A percentile compares a stretch with the other conserved stretches of the same genome.
phyloP scores from a whole-genome alignment of 768 basidiomycete species.

The Tylopilus plumbeoviolaceoides region DNA sequence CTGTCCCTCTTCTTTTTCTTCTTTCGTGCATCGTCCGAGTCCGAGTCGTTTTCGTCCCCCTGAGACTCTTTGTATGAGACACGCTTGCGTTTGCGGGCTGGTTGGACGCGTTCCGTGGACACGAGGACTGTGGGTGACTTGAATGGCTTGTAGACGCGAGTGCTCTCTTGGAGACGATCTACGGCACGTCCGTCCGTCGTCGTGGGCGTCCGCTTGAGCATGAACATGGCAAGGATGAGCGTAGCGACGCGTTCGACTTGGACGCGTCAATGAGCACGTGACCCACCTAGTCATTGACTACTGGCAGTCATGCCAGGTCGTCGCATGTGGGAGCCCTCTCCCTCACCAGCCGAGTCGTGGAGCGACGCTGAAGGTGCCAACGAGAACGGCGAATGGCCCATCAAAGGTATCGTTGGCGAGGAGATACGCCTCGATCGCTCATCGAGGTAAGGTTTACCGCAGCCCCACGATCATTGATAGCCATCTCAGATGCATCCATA shows the following conservation, averaged over 20 bases:
- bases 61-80: constrained; percentile 80
- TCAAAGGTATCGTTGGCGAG: constrained; percentile 28
- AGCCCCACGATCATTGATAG: background rate
- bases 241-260: constrained; percentile 7
- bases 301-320: background rate
- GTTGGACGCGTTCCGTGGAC: constrained; percentile 51
- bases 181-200: constrained; percentile 65
- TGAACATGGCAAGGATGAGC: constrained; percentile 26
- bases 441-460: constrained; percentile 15
- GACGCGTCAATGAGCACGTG: constrained; percentile 23
- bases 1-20: constrained; percentile 68
- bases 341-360: constrained; percentile 30
- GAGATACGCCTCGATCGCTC: constrained; percentile 30
- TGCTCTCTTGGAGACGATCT: constrained; percentile 68
- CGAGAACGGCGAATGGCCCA: constrained; percentile 30
- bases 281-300: background rate
- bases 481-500: constrained; percentile 11
- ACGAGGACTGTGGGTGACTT: constrained; percentile 58
- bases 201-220: constrained; percentile 69
- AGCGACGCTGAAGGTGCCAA: constrained; percentile 31
- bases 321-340: constrained; percentile 26
- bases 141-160: constrained; percentile 74
- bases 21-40: constrained; percentile 44
- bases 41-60: constrained; percentile 52
- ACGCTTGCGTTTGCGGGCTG: constrained; percentile 79